phyloP scores from a whole-genome alignment of 2,329 filamentous ascomycete species.

The Calonectria pauciramosa region DNA sequence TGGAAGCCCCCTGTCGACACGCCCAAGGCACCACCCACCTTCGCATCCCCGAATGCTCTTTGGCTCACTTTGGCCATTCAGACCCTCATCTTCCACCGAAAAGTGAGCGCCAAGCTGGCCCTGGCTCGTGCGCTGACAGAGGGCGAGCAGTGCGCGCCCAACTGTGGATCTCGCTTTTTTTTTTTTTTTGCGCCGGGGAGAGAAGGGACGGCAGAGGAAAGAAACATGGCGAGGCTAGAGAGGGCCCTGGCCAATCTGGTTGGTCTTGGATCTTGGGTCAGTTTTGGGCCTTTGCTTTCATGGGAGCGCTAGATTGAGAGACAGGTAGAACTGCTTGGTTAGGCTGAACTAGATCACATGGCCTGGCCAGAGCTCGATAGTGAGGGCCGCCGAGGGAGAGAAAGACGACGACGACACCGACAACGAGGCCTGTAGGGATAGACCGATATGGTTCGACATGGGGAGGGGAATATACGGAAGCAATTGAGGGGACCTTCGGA shows the following conservation, averaged over 20 bases:
- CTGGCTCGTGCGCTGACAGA: slow-evolving; percentile 43
- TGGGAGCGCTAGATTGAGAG: slow-evolving; percentile 26
- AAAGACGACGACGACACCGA: neutral
- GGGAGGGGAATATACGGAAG: neutral
- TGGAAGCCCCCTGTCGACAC: slow-evolving; percentile 40
- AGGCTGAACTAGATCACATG: slow-evolving; percentile 4
- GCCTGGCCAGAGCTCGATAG: neutral
- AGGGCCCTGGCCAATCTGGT: slow-evolving; percentile 6
- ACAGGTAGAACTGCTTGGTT: slow-evolving; percentile 5
- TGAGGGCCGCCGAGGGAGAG: neutral
- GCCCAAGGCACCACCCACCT: slow-evolving; percentile 45
- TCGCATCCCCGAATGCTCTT: slow-evolving; percentile 36
- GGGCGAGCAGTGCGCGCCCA: slow-evolving; percentile 46
- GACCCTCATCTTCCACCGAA: slow-evolving; percentile 42
- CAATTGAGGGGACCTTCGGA: slow-evolving; percentile 6
- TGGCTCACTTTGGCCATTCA: slow-evolving; percentile 36
- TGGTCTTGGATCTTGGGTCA: slow-evolving; percentile 18
- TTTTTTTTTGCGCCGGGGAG: slow-evolving; percentile 8
- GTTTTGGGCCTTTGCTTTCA: slow-evolving; percentile 18
- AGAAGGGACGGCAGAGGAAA: slow-evolving; percentile 29
- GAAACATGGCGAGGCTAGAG: slow-evolving; percentile 27
- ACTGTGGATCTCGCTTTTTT: slow-evolving; percentile 36
- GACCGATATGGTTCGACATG: neutral
- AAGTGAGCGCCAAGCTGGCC: slow-evolving; percentile 41
- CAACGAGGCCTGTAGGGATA: neutral